Evolutionary conservation across 306 rosid genomes (phyloP).

Genomic region (Nissolia schottii): DNA sequence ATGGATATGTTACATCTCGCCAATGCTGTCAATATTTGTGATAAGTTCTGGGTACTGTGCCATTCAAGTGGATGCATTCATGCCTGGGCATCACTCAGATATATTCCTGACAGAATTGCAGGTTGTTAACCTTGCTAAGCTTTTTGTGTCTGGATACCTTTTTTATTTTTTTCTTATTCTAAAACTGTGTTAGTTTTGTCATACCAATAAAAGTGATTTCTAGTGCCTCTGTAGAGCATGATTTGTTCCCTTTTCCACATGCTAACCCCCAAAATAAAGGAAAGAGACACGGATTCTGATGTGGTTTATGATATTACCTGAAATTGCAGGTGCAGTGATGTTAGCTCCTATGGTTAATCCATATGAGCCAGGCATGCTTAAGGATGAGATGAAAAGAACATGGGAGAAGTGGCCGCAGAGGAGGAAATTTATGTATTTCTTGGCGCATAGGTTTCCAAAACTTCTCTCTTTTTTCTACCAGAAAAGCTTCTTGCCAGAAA

Average conservation of each 20-base stretch:
- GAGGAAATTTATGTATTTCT: slow-evolving; percentile 56
- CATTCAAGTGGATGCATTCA: slow-evolving; percentile 84
- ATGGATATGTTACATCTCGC: slow-evolving; percentile 70
- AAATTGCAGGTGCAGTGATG: slow-evolving; percentile 77
- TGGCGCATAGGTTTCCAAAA: slow-evolving; percentile 76
- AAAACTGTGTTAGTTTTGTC: not conserved
- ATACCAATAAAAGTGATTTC: slow-evolving; percentile 4
- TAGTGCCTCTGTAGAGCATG: not conserved
- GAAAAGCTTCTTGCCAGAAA: slow-evolving; percentile 70
- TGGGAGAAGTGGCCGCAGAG: slow-evolving; percentile 83
- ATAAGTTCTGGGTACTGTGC: slow-evolving; percentile 88
- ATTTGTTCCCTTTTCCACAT: not conserved
- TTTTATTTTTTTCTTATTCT: too few species aligned
- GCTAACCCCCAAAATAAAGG: not conserved
- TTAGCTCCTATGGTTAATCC: slow-evolving; percentile 86
- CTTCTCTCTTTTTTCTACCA: slow-evolving; percentile 63
- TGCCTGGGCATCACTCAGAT: slow-evolving; percentile 87
- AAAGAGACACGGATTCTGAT: not conserved
- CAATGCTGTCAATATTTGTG: slow-evolving; percentile 59
- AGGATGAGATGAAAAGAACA: slow-evolving; percentile 68
- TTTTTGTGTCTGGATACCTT: not conserved
- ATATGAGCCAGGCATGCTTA: slow-evolving; percentile 65
- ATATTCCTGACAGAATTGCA: slow-evolving; percentile 83
- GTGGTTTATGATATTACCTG: slow-evolving; percentile 17
- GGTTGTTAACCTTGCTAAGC: slow-evolving; percentile 37